Base-by-base conservation (phyloP, 2,329 filamentous ascomycete species). In the Trichoderma simmonsii region DNA sequence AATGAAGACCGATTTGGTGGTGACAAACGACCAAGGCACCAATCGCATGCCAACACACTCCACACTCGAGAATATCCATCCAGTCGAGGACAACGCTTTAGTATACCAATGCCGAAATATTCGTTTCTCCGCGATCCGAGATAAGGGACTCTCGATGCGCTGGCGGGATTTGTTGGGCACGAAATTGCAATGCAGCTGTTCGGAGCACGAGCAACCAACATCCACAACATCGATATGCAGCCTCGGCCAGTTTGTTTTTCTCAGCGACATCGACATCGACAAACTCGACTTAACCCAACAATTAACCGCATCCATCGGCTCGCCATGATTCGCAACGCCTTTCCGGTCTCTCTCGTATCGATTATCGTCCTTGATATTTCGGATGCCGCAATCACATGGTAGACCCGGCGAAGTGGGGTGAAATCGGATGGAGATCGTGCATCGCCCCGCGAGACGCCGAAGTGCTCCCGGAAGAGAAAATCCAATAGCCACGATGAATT, bases 371-470 rank as follows among this genome's bases (percentile, higher is more conserved):
- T 60, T 18, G n/a, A 51, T 36, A 12, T 15, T 26, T 28, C 57
- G 57, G 39, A 28, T 26, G 66, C 66, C 39, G 66, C 39, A 26
- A 61, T 34, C 66, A 34, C 57, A 69, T 26, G 39, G 36, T 36
- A n/a, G 66, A 39, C 56, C 57, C 66, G 66, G 66, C 66, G 66
- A 69, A 69, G 66, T 69, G 66, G 66, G 66, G 66, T 69, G 66
- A 28, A 43, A 61, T 61, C 66, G 66, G 66, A 69, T 69, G 56
- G 57, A 62, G 57, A 69, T 69, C 57, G 66, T 36, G 34, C 66
- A 51, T 69, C 56, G 26, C 24, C 66, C 66, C 56, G 66, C 66
- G 66, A 69, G 66, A 69, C 56, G 66, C 66, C 57, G 66, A 69
- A 54, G 57, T 69, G 66, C 56, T 69, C 21, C 66, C 66, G 56